Percentiles rank a stretch among this genome's conserved stretches.
These are phyloP conservation scores for Peronosclerospora sorghi DNA, from an alignment of 352 stramenopile genomes.

Conservation along the genomic window DNA sequence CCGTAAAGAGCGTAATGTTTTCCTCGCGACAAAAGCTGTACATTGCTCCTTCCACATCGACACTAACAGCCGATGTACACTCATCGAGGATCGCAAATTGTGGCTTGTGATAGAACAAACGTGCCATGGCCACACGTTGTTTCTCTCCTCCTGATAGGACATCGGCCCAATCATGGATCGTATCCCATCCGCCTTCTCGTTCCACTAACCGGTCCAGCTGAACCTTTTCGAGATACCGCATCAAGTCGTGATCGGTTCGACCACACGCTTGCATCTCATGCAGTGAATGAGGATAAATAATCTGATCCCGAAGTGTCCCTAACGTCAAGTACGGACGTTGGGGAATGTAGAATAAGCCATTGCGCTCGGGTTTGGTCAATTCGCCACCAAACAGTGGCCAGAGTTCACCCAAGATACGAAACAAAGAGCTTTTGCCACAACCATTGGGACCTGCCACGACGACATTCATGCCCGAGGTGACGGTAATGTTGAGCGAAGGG, in stretches of 20 bases:
- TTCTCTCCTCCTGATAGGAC: conserved; percentile 86
- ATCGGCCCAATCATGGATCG: conserved; percentile 80
- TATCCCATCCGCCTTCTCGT: conserved; percentile 65
- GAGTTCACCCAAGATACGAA: conserved; percentile 80
- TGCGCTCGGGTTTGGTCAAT: conserved; percentile 68
- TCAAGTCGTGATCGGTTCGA: conserved; percentile 50
- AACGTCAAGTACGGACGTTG: conserved; percentile 84
- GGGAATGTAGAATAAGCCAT: conserved; percentile 86
- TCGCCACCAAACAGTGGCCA: conserved; percentile 76
- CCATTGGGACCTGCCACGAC: conserved; percentile 78
- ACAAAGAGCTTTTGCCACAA: conserved; percentile 82
- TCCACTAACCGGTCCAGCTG: conserved; percentile 68
- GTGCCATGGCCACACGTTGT: conserved; percentile 84
- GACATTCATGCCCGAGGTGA: conserved; percentile 85
- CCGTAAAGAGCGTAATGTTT: conserved; percentile 88
- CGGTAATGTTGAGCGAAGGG: conserved; percentile 60
- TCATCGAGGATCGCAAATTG: conserved; percentile 88
- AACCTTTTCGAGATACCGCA: conserved; percentile 68
- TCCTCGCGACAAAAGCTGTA: conserved; percentile 78
- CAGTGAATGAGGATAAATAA: conserved; percentile 81
- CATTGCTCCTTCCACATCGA: conserved; percentile 83
- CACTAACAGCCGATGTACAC: conserved; percentile 73
- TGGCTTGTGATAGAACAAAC: conserved; percentile 85
- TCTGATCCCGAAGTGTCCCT: conserved; percentile 78
- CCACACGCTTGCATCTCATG: conserved; percentile 48